Evolutionary conservation across 805 yeast species (phyloP).

Genomic region (Metschnikowia bowlesiae): DNA sequence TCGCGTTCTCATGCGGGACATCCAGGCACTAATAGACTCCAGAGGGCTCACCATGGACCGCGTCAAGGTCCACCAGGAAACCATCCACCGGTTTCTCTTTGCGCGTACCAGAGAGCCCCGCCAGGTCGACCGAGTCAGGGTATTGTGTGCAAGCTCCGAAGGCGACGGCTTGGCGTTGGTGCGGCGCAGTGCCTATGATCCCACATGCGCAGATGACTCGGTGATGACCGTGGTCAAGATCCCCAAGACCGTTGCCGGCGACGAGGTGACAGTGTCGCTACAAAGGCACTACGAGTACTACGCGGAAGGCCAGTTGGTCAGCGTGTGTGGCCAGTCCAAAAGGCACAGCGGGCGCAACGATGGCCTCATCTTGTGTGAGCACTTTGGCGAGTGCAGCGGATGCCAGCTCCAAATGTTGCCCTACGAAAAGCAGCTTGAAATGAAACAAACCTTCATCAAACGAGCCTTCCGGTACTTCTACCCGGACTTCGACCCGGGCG

Average conservation of each 20-base stretch:
- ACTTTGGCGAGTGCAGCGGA: constrained; percentile 37
- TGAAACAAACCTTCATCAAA: constrained; percentile 26
- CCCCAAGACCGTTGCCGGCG: constrained; percentile 40
- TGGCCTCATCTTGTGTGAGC: constrained; percentile 26
- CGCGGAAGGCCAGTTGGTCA: constrained; percentile 28
- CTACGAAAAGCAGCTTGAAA: constrained; percentile 34
- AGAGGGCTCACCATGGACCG: constrained; percentile 12
- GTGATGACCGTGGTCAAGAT: constrained; percentile 23
- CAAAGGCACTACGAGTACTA: constrained; percentile 27
- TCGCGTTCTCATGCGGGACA: constrained; percentile 23
- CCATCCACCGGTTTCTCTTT: constrained; percentile 24
- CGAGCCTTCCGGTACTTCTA: constrained; percentile 34
- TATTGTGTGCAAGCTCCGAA: constrained; percentile 27
- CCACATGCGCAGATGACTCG: constrained; percentile 5
- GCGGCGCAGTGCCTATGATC: constrained; percentile 17
- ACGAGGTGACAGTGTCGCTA: constrained; percentile 26
- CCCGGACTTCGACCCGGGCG: constrained; percentile 18
- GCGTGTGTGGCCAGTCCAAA: constrained; percentile 13
- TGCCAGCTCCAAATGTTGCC: constrained; percentile 41
- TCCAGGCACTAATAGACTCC: constrained; percentile 18
- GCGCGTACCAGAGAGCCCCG: constrained; percentile 14
- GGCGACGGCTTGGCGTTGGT: constrained; percentile 37
- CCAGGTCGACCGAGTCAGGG: constrained; percentile 15
- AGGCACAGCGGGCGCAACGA: constrained; percentile 21
- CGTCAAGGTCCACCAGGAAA: constrained; percentile 18